Evolutionary conservation across 2,329 filamentous ascomycete species (phyloP).

Genomic region (Alternaria incomplexa): DNA sequence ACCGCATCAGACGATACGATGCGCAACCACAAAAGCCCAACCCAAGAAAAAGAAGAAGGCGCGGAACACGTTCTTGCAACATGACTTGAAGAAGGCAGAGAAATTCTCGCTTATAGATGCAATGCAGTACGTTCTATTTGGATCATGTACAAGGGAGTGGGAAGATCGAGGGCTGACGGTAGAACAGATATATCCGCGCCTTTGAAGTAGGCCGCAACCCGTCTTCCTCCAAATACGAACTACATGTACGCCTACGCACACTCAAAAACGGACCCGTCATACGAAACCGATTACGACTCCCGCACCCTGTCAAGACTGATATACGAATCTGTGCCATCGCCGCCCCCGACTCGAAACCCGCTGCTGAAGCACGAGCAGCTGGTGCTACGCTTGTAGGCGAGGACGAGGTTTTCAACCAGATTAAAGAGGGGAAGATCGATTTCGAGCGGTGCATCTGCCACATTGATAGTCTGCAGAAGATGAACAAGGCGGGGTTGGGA

Average conservation of each 20-base stretch:
- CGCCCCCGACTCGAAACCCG: conserved; percentile 77
- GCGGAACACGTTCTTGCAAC: conserved; percentile 68
- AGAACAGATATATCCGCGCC: conserved; percentile 80
- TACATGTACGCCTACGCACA: conserved; percentile 82
- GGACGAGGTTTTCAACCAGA: conserved; percentile 80
- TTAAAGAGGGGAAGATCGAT: conserved; percentile 76
- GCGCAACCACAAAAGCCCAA: conserved; percentile 48
- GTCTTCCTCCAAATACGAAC: conserved; percentile 80
- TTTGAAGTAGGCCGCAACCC: conserved; percentile 86
- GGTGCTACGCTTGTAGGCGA: conserved; percentile 87
- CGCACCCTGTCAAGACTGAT: conserved; percentile 88
- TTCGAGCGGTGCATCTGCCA: conserved; percentile 94
- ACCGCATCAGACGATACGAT: conserved; percentile 49
- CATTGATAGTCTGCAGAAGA: conserved; percentile 73
- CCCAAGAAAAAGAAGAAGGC: conserved; percentile 64
- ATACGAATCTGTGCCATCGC: conserved; percentile 89
- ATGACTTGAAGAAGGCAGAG: conserved; percentile 68
- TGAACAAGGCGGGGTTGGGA: conserved; percentile 82
- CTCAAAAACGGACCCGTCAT: conserved; percentile 85
- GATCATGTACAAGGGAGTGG: not conserved
- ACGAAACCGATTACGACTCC: conserved; percentile 85
- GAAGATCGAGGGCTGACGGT: not conserved
- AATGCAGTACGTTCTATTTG: conserved; percentile 69
- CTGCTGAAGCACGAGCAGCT: conserved; percentile 73
- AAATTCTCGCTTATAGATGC: conserved; percentile 89